These are phyloP conservation scores for Phytophthora sp. DNA, from an alignment of 352 stramenopile species.

Conservation along the genomic window DNA sequence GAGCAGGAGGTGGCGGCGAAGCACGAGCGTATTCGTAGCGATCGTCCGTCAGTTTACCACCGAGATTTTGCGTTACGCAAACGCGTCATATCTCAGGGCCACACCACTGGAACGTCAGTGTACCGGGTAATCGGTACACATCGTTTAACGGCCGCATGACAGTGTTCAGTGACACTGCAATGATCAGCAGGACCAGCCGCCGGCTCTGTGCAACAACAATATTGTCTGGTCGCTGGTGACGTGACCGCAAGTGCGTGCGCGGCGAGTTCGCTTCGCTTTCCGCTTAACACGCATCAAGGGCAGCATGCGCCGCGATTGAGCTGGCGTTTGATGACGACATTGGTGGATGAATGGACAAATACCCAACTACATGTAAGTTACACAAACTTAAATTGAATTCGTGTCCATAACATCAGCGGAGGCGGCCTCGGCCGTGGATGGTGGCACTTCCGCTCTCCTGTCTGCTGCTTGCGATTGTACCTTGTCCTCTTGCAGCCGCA, in stretches of 20 bases:
- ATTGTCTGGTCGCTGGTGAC: conserved; percentile 1
- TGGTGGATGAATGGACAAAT: conserved; percentile 12
- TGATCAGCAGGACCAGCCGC: no score
- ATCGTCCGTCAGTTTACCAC: conserved; percentile 16
- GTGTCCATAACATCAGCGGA: conserved; percentile 11
- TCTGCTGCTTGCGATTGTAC: conserved; percentile 7
- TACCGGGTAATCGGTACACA: conserved; percentile 2
- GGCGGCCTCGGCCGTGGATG: background rate
- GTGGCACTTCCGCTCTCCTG: conserved; percentile 17
- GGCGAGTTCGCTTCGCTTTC: background rate
- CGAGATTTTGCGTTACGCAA: conserved; percentile 7
- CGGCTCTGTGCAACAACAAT: background rate
- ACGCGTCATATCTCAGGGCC: conserved; percentile 2
- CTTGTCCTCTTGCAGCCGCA: conserved; percentile 49
- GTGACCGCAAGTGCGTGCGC: conserved; percentile 1
- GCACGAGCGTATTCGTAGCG: conserved; percentile 17
- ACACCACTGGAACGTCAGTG: conserved; percentile 9
- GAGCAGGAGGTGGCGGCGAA: conserved; percentile 5
- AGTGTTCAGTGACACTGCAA: no score
- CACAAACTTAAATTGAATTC: conserved; percentile 40
- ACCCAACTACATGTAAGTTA: no score
- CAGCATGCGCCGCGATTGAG: conserved; percentile 1
- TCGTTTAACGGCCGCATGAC: conserved; percentile 3
- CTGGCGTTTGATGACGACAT: conserved; percentile 14
- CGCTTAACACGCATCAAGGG: background rate